Base-by-base conservation (phyloP, 768 basidiomycete species). In the Termitomyces sp. region DNA sequence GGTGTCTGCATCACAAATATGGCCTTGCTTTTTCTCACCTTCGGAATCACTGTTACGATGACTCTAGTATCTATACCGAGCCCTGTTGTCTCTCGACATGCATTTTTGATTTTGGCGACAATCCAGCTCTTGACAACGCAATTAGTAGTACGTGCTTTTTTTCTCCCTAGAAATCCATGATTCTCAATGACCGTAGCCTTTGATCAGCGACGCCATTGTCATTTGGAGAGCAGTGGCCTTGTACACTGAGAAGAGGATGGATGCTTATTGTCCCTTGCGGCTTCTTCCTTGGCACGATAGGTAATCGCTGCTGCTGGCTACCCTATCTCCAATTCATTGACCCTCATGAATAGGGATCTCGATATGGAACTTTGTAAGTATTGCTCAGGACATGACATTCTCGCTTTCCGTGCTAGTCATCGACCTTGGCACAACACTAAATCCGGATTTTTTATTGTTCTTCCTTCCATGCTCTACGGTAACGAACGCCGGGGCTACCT, bases 161-260 rank as follows among this genome's bases (percentile, higher is more conserved):
- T 38, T 6, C 5, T 12, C 5, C 19, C 19, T 24, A 1, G 32
- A 9, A 17, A 7, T 49, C 8, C 7, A 26, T 15, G 5, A 24
- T 37, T 11, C 14, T 26, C 2, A 5, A 22, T 37, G 3, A n/a
- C 8, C 3, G 15, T 49, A 49, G 48, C 35, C 35, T n/a, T 26
- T 49, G 11, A 24, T 49, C 24, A 24, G 48, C 0, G 47, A 48
- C 17, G 37, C 37, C 5, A 28, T 38, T 8, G 49, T 50, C 11
- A 50, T 50, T 38, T 50, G 49, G 49, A 50, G 49, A 37, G 49
- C 49, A 3, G 37, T 14, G n/a, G 24, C 49, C 38, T 50, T 50
- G 24, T 38, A 50, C 37, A 8, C 24, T 5, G 24, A 40, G 17
- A 49, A 28, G 24, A 50, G n/a, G 37, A 50, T 50, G 49, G 35